Conservation (phyloP, 805 yeast genomes). For the Scheffersomyces ergatensis region DNA sequence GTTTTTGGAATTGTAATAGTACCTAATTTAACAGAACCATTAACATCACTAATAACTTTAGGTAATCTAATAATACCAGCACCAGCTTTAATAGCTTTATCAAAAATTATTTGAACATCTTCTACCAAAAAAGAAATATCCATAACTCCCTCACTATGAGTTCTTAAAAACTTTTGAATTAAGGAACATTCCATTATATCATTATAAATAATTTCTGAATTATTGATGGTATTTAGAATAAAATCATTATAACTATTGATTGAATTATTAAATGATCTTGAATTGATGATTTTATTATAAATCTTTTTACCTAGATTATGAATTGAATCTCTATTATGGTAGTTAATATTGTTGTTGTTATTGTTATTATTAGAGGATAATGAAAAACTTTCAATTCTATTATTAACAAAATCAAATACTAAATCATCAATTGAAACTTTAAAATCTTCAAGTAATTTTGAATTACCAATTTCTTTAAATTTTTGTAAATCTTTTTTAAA, state of each 20-base stretch:
- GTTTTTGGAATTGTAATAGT: slow-evolving; percentile 42
- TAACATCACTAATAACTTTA: slow-evolving; percentile 32
- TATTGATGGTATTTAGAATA: slow-evolving; percentile 11
- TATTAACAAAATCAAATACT: slow-evolving; percentile 44
- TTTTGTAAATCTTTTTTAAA: slow-evolving; percentile 10
- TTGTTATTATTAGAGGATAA: not conserved
- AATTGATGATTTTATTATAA: slow-evolving; percentile 10
- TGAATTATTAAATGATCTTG: slow-evolving; percentile 9
- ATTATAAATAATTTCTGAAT: slow-evolving; percentile 13
- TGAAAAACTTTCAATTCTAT: slow-evolving; percentile 8
- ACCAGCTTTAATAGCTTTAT: slow-evolving; percentile 50
- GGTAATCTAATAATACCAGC: slow-evolving; percentile 39
- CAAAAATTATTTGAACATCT: slow-evolving; percentile 44
- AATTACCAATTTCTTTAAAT: slow-evolving; percentile 19
- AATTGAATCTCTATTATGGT: not conserved
- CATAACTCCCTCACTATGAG: slow-evolving; percentile 80
- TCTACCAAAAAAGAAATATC: slow-evolving; percentile 69
- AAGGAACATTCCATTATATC: slow-evolving; percentile 13
- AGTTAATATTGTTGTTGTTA: too few species aligned
- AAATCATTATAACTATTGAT: slow-evolving; percentile 8
- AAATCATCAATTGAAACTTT: slow-evolving; percentile 11
- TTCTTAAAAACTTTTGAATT: slow-evolving; percentile 22
- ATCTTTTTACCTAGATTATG: slow-evolving; percentile 8
- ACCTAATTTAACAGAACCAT: slow-evolving; percentile 56
- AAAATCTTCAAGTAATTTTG: slow-evolving; percentile 7